Base-by-base conservation (phyloP, 1,284 basidiomycete genomes). In the Termitomyces sp. region DNA sequence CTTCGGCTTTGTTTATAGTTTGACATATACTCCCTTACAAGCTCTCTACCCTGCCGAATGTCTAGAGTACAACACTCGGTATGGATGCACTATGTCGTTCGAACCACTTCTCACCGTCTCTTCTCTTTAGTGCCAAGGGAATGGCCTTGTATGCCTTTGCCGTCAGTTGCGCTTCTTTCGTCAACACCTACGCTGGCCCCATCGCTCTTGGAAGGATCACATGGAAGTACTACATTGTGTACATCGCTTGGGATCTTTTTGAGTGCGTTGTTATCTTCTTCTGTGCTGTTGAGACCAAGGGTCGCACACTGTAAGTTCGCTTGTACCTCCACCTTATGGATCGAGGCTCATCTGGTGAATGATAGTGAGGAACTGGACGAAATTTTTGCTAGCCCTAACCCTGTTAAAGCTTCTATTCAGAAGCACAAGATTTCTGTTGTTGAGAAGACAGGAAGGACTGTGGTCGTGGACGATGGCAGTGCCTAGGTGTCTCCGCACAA, bases 41-140 rank as follows among this genome's bases (percentile, higher is more conserved):
- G 80, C 77, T 3, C 63, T 82, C 8, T 79, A 81, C 54, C 80
- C 82, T 1, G 74, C 76, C 18, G 81, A 83, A 57, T 78, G 76
- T 54, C 67, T 83, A 26, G 69, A 77, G 52, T 80, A 77, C 46
- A 80, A 77, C 52, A 76, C 79, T 43, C 73, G 79, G 72, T 72
- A 54, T 46, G 62, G 21, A n/a, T 44, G 33, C 8, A n/a, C 21
- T 50, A 1, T 33, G 13, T 33, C 10, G 31, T 28, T 18, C 13
- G 8, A 33, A 11, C 35, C 18, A 8, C 14, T 19, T 9, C 9
- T 10, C 13, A 18, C 48, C 3, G 14, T 26, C 19, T 41, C 4
- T 28, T 34, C 18, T 39, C 18, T 26, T 6, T 35, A 71, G 72
- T 49, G 81, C 81, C 5, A 83, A 83, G 62, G 81, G 81, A 54